phyloP scores from a whole-genome alignment of 2,329 filamentous ascomycete genomes.

The Beauveria sp. region DNA sequence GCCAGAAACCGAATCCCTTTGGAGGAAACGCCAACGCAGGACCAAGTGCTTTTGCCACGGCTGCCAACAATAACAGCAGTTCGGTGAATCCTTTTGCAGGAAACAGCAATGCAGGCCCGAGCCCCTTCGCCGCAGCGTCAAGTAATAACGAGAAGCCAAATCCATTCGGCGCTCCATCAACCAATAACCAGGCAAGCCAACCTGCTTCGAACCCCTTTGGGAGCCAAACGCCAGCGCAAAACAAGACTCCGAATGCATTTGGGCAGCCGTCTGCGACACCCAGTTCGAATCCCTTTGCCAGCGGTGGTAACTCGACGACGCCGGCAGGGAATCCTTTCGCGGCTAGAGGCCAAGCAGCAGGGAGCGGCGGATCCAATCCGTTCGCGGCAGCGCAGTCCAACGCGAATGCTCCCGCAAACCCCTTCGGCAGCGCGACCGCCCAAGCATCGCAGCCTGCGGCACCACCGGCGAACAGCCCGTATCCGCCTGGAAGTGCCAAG shows the following conservation, averaged over 20 bases:
- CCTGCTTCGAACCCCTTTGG: conserved; percentile 7
- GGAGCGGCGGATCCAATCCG: not conserved
- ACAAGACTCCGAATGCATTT: conserved; percentile 1
- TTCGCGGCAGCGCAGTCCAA: conserved; percentile 1
- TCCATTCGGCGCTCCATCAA: not conserved
- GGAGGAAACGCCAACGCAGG: conserved; percentile 15
- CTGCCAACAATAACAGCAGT: not conserved
- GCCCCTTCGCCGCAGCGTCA: not conserved
- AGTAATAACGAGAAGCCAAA: not conserved
- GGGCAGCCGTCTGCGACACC: conserved; percentile 8
- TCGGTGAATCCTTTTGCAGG: conserved; percentile 26
- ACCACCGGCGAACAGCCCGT: conserved; percentile 27
- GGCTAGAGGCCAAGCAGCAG: conserved; percentile 1
- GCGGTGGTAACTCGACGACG: not conserved
- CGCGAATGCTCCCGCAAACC: conserved; percentile 15
- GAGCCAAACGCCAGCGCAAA: conserved; percentile 6
- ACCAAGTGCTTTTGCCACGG: conserved; percentile 27
- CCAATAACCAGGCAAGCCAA: not conserved
- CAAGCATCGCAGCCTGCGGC: conserved; percentile 10
- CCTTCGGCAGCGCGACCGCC: conserved; percentile 16
- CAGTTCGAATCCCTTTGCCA: not conserved
- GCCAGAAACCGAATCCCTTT: conserved; percentile 28
- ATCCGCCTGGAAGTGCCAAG: conserved; percentile 35
- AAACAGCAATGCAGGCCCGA: not conserved
- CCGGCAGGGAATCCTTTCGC: conserved; percentile 20